Base-by-base conservation (phyloP, 257 asterid genomes). In the Euphrasia confusa region DNA sequence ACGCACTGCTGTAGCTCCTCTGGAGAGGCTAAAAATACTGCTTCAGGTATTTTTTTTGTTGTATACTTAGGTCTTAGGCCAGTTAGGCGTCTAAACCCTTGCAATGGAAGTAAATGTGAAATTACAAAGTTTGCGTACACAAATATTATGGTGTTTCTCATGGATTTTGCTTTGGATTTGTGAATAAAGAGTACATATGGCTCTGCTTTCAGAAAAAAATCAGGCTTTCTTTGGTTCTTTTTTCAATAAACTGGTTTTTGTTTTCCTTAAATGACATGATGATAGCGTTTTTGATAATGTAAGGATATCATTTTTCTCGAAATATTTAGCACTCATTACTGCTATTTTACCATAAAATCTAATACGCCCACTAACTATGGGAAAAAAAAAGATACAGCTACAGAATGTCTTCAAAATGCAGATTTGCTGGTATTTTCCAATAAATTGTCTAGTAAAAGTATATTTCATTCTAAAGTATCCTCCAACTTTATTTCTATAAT, bases 1-100 rank as follows among this genome's bases (percentile, higher is more conserved):
- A 7, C 84, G 99, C 35, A 92, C 97, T 56, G 95, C 97, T 37
- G 99, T 92, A 42, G 99, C 99, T 62, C 99, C 99, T 13, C 60
- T 92, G 82, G 97, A 92, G 72, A 88, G 99, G 61, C 80, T 92
- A 58, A 92, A 92, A 77, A 89, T 92, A 63, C 71, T 92, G 76
- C 94, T 86, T 54, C 99, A 92, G 97, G 99, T 92, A 69, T 47
- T 60, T 45, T 13, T 24, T 12, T 14, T 14, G 13, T 45, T 45
- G 15, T 15, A 8, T 11, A 10, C 58, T 8, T 18, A 5, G 44
- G 32, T 26, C 58, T 8, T 18, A 5, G 44, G 32, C 26, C 54
- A 28, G 24, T 21, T 21, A 21, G 24, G 24, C 24, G 24, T 67
- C 55, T 53, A 24, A 13, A 17, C 27, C 15, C 52, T 59, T 4